These are phyloP conservation scores for Solanum hybrid DNA, from an alignment of 305 asterid species.

Conservation along the genomic window DNA sequence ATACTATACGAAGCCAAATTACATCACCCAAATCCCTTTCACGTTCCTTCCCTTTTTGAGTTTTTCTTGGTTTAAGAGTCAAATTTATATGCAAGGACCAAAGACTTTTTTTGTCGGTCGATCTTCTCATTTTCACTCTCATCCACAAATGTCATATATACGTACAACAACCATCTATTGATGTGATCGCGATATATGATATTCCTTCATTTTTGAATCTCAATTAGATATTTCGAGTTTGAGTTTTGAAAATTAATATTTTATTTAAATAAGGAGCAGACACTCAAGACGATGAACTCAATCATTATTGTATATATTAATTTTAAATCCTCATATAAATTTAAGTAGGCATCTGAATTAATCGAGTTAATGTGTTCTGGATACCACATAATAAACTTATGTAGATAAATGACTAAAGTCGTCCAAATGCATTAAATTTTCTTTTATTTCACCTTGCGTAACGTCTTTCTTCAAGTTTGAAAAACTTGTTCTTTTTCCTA, in stretches of 20 bases:
- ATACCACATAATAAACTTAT: not conserved
- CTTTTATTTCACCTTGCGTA: not conserved
- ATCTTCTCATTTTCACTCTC: not conserved
- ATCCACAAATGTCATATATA: not conserved
- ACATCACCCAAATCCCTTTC: not conserved
- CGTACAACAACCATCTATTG: not conserved
- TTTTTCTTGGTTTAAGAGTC: constrained; percentile 3
- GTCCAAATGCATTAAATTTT: not conserved
- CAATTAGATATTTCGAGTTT: not conserved
- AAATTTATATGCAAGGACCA: not conserved
- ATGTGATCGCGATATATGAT: not conserved
- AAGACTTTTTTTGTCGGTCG: constrained; percentile 25
- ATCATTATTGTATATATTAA: not conserved
- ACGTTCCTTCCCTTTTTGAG: not conserved
- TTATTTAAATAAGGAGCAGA: too few species aligned
- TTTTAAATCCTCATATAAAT: not conserved
- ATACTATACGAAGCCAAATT: not conserved
- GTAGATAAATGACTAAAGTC: not conserved
- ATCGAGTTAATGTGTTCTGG: not conserved
- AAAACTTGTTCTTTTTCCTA: not conserved
- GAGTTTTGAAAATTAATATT: not conserved
- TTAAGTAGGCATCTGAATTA: not conserved
- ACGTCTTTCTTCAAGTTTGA: not conserved
- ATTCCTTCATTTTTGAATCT: not conserved
- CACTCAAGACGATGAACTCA: not conserved